Percentiles rank a stretch among this genome's conserved stretches.
These are phyloP conservation scores for Paraurostyla sp. DNA, from an alignment of 73 alveolate genomes.

Conservation along the genomic window DNA sequence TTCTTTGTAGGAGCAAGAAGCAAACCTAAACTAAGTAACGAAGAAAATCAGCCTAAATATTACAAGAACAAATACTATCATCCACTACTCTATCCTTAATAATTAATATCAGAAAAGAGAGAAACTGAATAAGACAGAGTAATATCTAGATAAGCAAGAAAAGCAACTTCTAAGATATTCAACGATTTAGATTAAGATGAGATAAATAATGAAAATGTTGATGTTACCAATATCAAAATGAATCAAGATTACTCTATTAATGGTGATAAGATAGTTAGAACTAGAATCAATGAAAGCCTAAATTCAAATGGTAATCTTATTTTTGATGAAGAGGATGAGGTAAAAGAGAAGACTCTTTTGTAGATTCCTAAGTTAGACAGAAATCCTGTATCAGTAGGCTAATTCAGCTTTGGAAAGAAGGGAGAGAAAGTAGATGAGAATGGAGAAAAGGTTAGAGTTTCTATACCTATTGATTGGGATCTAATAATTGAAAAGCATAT, in stretches of 20 bases:
- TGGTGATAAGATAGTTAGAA: neutral
- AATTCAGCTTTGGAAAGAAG: conserved; percentile 16
- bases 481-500: conserved; percentile 24
- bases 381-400: too few relatives aligned
- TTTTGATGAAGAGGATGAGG: neutral
- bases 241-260: neutral
- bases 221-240: neutral
- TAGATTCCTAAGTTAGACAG: too few relatives aligned
- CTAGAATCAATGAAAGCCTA: conserved; percentile 14
- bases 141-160: neutral
- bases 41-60: conserved; percentile 41
- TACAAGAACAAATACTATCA: conserved; percentile 50
- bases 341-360: neutral
- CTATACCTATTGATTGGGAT: conserved; percentile 63
- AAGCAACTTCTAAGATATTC: neutral
- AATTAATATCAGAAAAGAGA: neutral
- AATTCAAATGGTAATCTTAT: neutral
- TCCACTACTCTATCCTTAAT: conserved; percentile 6
- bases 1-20: conserved; percentile 52
- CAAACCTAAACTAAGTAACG: conserved; percentile 23
- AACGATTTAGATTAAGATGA: conserved; percentile 10
- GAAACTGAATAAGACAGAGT: neutral
- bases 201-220: conserved; percentile 3
- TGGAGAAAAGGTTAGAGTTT: neutral
- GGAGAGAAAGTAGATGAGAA: neutral